phyloP scores from a whole-genome alignment of 140 eudicot species.

The Oenanthe javanica region DNA sequence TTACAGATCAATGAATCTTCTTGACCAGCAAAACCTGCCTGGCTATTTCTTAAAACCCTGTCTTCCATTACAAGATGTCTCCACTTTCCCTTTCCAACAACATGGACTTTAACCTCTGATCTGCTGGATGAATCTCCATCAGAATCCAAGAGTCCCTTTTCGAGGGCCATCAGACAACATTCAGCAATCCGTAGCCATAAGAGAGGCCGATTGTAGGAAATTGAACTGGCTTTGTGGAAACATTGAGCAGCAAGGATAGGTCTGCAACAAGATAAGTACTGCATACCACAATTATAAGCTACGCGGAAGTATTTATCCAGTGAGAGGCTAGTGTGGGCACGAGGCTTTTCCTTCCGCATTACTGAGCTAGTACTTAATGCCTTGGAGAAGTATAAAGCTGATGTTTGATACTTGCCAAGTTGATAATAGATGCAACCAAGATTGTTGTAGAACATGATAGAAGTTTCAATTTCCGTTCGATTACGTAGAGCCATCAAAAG shows the following conservation, averaged over 20 bases:
- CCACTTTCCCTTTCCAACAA: conserved; percentile 84
- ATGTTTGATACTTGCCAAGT: conserved; percentile 63
- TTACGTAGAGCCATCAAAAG: conserved; percentile 74
- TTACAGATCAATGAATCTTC: conserved; percentile 15
- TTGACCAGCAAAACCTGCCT: conserved; percentile 22
- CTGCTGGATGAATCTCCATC: conserved; percentile 3
- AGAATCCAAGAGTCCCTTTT: conserved; percentile 41
- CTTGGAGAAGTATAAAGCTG: conserved; percentile 59
- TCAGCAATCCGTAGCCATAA: conserved; percentile 87
- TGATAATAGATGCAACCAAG: conserved; percentile 81
- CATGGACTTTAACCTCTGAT: conserved; percentile 39
- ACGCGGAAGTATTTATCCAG: conserved; percentile 72
- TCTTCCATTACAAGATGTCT: conserved; percentile 50
- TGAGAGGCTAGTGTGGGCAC: conserved; percentile 40
- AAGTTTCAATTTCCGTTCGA: conserved; percentile 49
- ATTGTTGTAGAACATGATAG: conserved; percentile 66
- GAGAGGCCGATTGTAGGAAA: conserved; percentile 68
- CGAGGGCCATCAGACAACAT: conserved; percentile 70
- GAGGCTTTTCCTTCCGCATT: conserved; percentile 56
- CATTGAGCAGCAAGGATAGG: conserved; percentile 72
- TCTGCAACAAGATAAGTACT: conserved; percentile 66
- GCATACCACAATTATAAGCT: conserved; percentile 70
- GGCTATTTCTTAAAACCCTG: conserved; percentile 35
- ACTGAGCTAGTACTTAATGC: conserved; percentile 43
- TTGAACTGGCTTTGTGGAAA: conserved; percentile 54